Conservation (phyloP, 495 filamentous ascomycete species). For the Hypoxylon fragiforme region DNA sequence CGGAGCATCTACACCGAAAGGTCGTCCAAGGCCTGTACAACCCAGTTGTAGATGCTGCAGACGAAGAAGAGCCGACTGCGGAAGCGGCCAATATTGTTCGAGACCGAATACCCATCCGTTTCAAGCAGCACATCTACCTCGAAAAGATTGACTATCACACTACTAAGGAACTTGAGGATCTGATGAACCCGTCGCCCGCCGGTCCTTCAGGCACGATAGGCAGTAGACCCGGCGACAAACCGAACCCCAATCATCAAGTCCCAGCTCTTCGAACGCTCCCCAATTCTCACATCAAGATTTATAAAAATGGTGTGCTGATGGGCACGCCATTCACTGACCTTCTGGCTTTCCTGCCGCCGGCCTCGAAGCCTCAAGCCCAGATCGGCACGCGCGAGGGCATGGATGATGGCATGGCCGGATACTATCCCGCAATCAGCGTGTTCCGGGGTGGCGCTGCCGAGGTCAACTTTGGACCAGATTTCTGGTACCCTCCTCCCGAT, state of each 20-base stretch:
- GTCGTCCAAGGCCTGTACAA: constrained; percentile 88
- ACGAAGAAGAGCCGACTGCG: constrained; percentile 57
- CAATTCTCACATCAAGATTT: constrained; percentile 80
- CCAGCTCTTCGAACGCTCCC: constrained; percentile 81
- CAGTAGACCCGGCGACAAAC: constrained; percentile 50
- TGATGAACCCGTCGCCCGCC: constrained; percentile 73
- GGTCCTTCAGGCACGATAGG: constrained; percentile 43
- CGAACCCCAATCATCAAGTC: constrained; percentile 71
- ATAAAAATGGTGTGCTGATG: constrained; percentile 86
- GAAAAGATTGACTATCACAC: constrained; percentile 91
- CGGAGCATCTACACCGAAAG: constrained; percentile 79
- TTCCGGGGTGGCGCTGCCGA: constrained; percentile 90
- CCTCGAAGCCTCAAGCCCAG: constrained; percentile 74
- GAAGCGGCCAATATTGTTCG: constrained; percentile 77
- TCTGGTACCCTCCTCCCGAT: constrained; percentile 81
- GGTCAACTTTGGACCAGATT: constrained; percentile 86
- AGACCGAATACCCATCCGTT: constrained; percentile 90
- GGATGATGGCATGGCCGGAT: constrained; percentile 92
- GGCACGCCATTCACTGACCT: constrained; percentile 89
- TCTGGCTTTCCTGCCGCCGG: constrained; percentile 88
- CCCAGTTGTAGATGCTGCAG: constrained; percentile 68
- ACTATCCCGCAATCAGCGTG: constrained; percentile 90
- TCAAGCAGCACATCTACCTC: constrained; percentile 90
- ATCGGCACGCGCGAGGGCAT: constrained; percentile 76
- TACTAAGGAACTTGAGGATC: constrained; percentile 85